Base-by-base conservation (phyloP, 306 rosid genomes). In the Quercus alba region DNA sequence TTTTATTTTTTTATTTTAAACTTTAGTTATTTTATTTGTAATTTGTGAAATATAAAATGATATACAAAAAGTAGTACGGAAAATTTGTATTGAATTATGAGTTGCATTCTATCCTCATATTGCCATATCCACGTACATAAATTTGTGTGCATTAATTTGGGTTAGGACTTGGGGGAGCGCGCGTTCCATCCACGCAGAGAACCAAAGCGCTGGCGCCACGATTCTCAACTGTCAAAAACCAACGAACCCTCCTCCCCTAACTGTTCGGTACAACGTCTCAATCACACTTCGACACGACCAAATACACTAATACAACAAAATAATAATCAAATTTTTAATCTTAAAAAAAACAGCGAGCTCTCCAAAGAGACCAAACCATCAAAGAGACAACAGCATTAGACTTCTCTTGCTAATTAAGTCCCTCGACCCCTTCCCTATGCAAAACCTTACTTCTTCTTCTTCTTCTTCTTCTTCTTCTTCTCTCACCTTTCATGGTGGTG, bases 401-500 rank as follows among this genome's bases (percentile, higher is more conserved):
- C 46, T 38, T 38, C 46, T 38, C 46, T 41, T 41, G 46, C 46
- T 49, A 49, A 49, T 85, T 88, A 88, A 85, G 81, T 77, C 67
- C 81, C 58, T 78, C 33, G 77, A 56, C 66, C 25, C 59, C 56
- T 62, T 67, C 63, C 78, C 67, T 76, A 61, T 78, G 81, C 58
- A 6, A 12, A 74, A 70, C 86, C 78, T 85, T 81, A 85, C 83
- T 31, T 55, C 26, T 69, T 61, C 74, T 75, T 76, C 78, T 31
- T 31, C 33, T 31, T 31, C 83, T 31, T 31, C 35, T 33, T 31
- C 83, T 31, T 55, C 31, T 69, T 61, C 74, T 74, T 76, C 78
- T 44, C 82, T 79, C 55, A 31, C 82, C 84, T 80, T 92, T 89
- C 80, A 94, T 89, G 98, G 88, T 87, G 82, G 61, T 59, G 82